These are phyloP conservation scores for Posidonia australis DNA, from an alignment of 106 monocot species.

Conservation along the genomic window DNA sequence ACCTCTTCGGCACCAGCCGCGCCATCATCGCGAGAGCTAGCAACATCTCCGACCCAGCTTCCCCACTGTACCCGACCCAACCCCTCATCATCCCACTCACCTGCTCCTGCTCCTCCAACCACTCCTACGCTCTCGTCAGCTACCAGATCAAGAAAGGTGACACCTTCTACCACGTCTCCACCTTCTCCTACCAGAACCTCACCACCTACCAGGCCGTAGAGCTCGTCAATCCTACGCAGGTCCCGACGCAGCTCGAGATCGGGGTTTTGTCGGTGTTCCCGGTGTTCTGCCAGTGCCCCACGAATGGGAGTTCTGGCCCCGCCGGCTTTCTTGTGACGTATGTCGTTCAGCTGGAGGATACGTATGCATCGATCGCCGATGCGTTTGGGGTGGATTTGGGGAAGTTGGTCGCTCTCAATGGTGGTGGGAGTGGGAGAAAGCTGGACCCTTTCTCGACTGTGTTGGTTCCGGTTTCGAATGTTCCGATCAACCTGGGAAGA, in stretches of 20 bases:
- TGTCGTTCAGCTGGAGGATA: constrained; percentile 39
- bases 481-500: constrained; percentile 14
- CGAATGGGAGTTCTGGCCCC: neutral
- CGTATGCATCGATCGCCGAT: constrained; percentile 34
- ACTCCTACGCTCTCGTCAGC: constrained; percentile 33
- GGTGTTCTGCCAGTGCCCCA: constrained; percentile 73
- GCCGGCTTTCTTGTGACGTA: constrained; percentile 38
- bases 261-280: constrained; percentile 40
- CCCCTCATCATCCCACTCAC: constrained; percentile 55
- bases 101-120: constrained; percentile 37
- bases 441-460: constrained; percentile 19
- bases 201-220: constrained; percentile 43
- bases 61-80: constrained; percentile 13
- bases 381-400: constrained; percentile 34
- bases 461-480: constrained; percentile 32
- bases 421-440: neutral
- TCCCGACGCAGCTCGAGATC: constrained; percentile 38
- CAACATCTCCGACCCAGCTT: constrained; percentile 37
- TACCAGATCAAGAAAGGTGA: constrained; percentile 57
- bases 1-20: constrained; percentile 52
- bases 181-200: constrained; percentile 36
- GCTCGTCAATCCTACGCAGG: constrained; percentile 41
- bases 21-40: constrained; percentile 34
- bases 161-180: constrained; percentile 48
- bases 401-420: constrained; percentile 1